Conservation (phyloP, 225 moss, liverwort and hornwort genomes). For the Sphagnum tenellum region DNA sequence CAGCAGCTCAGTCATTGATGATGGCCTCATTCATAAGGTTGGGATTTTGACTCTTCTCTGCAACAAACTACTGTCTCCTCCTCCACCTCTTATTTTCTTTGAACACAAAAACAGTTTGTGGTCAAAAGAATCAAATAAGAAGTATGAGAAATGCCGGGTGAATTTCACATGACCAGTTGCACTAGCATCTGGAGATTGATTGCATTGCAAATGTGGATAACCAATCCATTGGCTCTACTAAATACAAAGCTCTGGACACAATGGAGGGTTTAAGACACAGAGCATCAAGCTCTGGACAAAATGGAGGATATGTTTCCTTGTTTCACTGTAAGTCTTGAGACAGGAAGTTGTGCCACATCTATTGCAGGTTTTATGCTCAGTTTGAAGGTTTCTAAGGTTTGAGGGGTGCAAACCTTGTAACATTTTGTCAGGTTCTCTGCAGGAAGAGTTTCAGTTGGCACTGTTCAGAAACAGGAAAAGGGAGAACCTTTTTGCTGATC, state of each 20-base stretch:
- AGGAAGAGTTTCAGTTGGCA: slow-evolving; percentile 47
- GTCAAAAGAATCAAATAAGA: background rate
- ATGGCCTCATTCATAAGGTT: background rate
- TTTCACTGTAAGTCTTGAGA: background rate
- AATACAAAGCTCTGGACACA: too few relatives aligned
- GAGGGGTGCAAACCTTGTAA: too few relatives aligned
- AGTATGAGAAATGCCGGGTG: too few relatives aligned
- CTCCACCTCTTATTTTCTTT: background rate
- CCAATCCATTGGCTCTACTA: too few relatives aligned
- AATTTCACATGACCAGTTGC: too few relatives aligned
- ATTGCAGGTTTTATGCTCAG: background rate
- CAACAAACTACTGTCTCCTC: background rate
- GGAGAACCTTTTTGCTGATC: slow-evolving; percentile 38
- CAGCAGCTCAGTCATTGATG: background rate
- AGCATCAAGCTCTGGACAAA: too few relatives aligned
- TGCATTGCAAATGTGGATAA: too few relatives aligned
- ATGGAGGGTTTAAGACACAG: too few relatives aligned
- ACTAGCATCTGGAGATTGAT: too few relatives aligned
- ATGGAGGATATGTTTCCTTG: too few relatives aligned
- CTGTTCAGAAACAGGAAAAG: slow-evolving; percentile 27
- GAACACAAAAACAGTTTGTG: background rate
- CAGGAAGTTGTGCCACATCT: background rate
- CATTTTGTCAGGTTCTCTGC: background rate
- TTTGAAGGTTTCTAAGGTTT: too few relatives aligned
- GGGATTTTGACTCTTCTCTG: background rate